Conservation (phyloP, 116 monocot species). For the Dioscorea cayenensis region DNA sequence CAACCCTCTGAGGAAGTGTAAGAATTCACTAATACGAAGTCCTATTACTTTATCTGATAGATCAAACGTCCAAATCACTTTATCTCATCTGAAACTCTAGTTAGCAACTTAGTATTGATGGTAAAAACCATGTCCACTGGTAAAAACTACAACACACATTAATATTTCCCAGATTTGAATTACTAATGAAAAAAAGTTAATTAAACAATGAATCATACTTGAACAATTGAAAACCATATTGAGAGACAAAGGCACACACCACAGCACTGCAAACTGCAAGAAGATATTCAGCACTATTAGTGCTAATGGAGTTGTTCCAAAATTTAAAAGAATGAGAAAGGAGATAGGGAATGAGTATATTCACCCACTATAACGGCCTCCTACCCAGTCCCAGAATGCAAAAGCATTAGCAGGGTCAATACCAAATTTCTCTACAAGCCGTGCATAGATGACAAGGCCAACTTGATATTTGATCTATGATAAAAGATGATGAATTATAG, state of each 20-base stretch:
- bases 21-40: too few species aligned
- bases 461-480: not conserved
- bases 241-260: constrained; percentile 87
- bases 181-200: not conserved
- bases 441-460: constrained; percentile 15
- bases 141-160: too few species aligned
- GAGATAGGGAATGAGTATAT: constrained; percentile 6
- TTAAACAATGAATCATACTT: constrained; percentile 51
- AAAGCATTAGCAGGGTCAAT: constrained; percentile 94
- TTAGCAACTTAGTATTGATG: too few species aligned
- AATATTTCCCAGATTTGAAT: not conserved
- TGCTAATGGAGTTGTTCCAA: not conserved
- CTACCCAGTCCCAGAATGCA: constrained; percentile 99
- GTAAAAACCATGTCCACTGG: too few species aligned
- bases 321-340: not conserved
- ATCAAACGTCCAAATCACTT: too few species aligned
- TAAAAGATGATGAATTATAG: not conserved
- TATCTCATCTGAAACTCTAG: too few species aligned
- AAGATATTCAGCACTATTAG: constrained; percentile 11
- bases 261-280: constrained; percentile 98
- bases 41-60: too few species aligned
- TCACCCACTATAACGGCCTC: constrained; percentile 98
- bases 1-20: too few species aligned
- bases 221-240: constrained; percentile 85
- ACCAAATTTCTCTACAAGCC: constrained; percentile 93